Evolutionary conservation across 108 stramenopile species (phyloP).

Genomic region (Nitzschia sp.): DNA sequence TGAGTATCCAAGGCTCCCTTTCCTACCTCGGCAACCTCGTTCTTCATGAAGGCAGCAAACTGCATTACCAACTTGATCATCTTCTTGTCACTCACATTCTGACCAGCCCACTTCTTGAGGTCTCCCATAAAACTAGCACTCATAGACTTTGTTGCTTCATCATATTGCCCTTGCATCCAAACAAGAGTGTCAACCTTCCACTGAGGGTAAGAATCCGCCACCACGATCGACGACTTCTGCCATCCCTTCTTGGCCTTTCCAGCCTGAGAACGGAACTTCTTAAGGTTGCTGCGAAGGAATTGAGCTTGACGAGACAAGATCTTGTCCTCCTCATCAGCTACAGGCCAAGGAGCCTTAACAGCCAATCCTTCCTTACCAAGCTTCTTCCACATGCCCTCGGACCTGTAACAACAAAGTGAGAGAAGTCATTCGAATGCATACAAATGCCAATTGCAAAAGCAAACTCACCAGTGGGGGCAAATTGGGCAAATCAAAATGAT

Average conservation of each 20-base stretch:
- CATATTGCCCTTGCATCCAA: slow-evolving; percentile 79
- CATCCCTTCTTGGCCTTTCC: slow-evolving; percentile 86
- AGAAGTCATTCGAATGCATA: slow-evolving; percentile 6
- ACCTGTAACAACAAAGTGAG: slow-evolving; percentile 34
- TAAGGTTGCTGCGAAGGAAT: slow-evolving; percentile 76
- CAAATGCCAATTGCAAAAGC: slow-evolving; percentile 1
- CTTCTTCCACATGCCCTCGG: slow-evolving; percentile 76
- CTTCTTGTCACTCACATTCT: slow-evolving; percentile 84
- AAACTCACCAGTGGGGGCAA: slow-evolving; percentile 84
- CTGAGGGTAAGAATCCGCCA: slow-evolving; percentile 80
- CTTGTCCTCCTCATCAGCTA: slow-evolving; percentile 76
- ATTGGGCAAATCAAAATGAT: slow-evolving; percentile 89
- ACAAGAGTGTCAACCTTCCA: slow-evolving; percentile 84
- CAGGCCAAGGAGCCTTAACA: slow-evolving; percentile 88
- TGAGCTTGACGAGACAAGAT: slow-evolving; percentile 78
- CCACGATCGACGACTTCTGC: slow-evolving; percentile 61
- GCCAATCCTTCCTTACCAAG: slow-evolving; percentile 78
- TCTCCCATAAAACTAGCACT: slow-evolving; percentile 67
- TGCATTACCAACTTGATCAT: slow-evolving; percentile 90
- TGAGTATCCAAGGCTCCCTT: slow-evolving; percentile 77
- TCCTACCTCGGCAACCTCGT: slow-evolving; percentile 86
- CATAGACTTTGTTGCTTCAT: slow-evolving; percentile 42
- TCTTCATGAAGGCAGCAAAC: slow-evolving; percentile 90
- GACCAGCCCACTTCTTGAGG: slow-evolving; percentile 67
- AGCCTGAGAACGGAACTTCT: slow-evolving; percentile 64